Base-by-base conservation (phyloP, 371 early-diverging fungal genomes). In the Chytridium lagenaria region DNA sequence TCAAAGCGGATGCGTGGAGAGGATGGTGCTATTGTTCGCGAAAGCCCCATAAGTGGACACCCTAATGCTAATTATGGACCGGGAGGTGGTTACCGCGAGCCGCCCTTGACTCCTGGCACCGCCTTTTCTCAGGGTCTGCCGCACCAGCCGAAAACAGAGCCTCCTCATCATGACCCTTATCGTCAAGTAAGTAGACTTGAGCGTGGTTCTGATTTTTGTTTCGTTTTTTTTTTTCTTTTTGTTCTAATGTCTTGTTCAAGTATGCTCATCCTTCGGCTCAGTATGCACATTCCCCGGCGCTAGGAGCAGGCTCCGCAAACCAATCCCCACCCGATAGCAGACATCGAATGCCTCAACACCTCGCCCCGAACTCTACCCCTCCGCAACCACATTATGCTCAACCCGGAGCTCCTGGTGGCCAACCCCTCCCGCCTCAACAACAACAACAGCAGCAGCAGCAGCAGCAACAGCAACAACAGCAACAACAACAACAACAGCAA, bases 1-100 rank as follows among this genome's bases (percentile, higher is more conserved):
- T 31, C 57, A 33, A 76, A 76, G 50, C 75, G 76, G n/a, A 63
- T 78, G 61, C 66, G 78, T 16, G 61, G 71, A 19, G 78, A 78
- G 39, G 78, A 78, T 61, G 68, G 67, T 28, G 59, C 55, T 1
- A 61, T 61, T 37, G 15, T 34, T 28, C 7, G 31, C 7, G 36
- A 37, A 7, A 34, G 31, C 40, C 44, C 7, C 12, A 44, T 44
- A 19, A 19, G 44, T 44, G 44, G 44, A 44, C 33, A 50, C 50
- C 61, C 61, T 37, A 26, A 57, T 57, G 23, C 75, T 70, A 38
- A 75, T 59, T 49, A 69, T 67, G 70, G 31, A 38, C 36, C 70
- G 55, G 34, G 69, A 36, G 31, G 65, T 44, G 44, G 5, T 52
- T 52, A 52, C 23, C 55, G 55, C 26, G 55, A 52, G 12, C 55